phyloP scores from a whole-genome alignment of 176 grass and related monocot species.

The Aegilops umbellulata region DNA sequence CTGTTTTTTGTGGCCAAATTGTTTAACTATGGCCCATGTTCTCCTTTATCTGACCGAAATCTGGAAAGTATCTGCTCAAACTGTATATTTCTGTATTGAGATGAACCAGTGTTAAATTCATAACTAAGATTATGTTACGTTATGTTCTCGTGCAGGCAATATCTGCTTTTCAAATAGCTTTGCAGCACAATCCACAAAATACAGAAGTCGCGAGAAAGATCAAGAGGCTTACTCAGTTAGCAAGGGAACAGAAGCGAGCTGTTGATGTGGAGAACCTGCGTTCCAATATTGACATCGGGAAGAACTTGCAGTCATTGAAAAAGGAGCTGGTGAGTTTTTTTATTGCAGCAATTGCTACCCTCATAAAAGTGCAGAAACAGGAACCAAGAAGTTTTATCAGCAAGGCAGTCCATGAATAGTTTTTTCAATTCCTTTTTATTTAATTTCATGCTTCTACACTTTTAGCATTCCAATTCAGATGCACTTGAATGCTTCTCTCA shows the following conservation, averaged over 20 bases:
- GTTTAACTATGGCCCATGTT: neutral
- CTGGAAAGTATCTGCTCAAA: neutral
- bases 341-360: neutral
- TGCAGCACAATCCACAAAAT: conserved; percentile 91
- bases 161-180: conserved; percentile 74
- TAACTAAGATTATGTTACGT: neutral
- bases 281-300: conserved; percentile 65
- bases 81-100: neutral
- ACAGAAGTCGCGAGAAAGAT: conserved; percentile 85
- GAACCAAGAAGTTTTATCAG: neutral
- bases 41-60: neutral
- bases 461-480: conserved; percentile 2
- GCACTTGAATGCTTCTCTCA: neutral
- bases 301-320: conserved; percentile 75
- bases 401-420: neutral
- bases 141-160: conserved; percentile 54
- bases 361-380: neutral
- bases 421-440: neutral
- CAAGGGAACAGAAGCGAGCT: conserved; percentile 77
- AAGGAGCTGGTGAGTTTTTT: conserved; percentile 68
- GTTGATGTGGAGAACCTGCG: conserved; percentile 67
- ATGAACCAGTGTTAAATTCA: neutral
- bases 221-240: conserved; percentile 75
- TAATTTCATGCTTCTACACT: neutral
- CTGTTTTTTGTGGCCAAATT: conserved; percentile 4